Evolutionary conservation across 1,139 yeast genomes (phyloP), one percentile per base, ranked within the genome.

Genomic region (Pichia kudriavzevii): DNA sequence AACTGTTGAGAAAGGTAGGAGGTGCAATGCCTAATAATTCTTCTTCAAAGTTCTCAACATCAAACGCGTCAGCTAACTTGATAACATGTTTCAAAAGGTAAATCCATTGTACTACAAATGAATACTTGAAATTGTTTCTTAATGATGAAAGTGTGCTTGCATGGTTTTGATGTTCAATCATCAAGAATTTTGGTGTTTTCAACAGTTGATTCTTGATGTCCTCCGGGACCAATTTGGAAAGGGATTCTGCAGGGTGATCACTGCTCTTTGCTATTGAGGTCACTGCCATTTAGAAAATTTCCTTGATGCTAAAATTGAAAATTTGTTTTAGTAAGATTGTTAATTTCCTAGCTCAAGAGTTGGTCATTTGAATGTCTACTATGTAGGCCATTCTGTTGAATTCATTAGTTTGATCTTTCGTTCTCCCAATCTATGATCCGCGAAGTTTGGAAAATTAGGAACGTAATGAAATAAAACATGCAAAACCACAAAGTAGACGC

Each of bases 31-130:
- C 62, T 26, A 72, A 51, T 20, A 73, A 56, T 46, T 73, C 79
- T 45, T 71, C 66, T 47, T 73, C 79, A 39, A 72, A 69, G 32
- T 72, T 59, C 36, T 71, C 76, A 12, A 66, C 66, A 51, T 72
- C 79, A 46, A 73, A 73, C 28, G 60, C 56, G 39, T 72, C 79
- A 11, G 60, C 56, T 30, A 73, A 49, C 43, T 60, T 65, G 25
- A 72, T 48, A 39, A 58, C 60, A 4, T 69, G 70, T 34, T 72
- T 61, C 46, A 62, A 64, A 30, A 64, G 54, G 43, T 66, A 66
- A 26, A 72, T 46, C 79, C 79, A 73, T 52, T 70, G 68, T 8
- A 69, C 56, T 4, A 71, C 67, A 40, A 62, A 72, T 11, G 69
- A 52, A 49, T 69, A 73, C 19, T 49, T 43, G 30, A 34, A 42